A percentile compares a stretch with the other conserved stretches of the same genome.
Evolutionary conservation across 2,329 filamentous ascomycete species (phyloP).

Genomic region (Paraphaeosphaeria minitans): DNA sequence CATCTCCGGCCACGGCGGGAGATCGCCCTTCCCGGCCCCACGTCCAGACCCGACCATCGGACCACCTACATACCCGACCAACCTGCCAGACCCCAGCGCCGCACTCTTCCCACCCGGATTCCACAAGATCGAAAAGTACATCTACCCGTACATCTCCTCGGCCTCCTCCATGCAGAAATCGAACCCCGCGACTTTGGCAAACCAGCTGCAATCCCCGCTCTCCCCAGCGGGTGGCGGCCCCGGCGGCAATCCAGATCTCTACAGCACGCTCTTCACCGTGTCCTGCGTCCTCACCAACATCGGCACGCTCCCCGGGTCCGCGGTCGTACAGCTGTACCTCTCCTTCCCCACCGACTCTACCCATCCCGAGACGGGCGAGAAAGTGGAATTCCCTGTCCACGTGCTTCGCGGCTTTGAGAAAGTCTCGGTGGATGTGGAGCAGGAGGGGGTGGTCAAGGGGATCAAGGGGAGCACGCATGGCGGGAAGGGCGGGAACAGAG

Average conservation of each 20-base stretch:
- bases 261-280: constrained; percentile 59
- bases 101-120: constrained; percentile 67
- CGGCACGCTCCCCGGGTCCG: constrained; percentile 59
- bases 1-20: constrained; percentile 50
- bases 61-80: constrained; percentile 56
- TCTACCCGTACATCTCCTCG: constrained; percentile 71
- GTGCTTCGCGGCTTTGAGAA: constrained; percentile 54
- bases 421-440: constrained; percentile 37
- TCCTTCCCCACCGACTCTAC: constrained; percentile 52
- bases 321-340: constrained; percentile 64
- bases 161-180: constrained; percentile 52
- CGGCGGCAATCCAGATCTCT: constrained; percentile 71
- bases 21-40: constrained; percentile 44
- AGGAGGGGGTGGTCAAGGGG: constrained; percentile 15
- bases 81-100: constrained; percentile 60
- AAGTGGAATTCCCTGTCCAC: constrained; percentile 62
- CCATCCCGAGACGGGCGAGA: constrained; percentile 50
- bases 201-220: constrained; percentile 57
- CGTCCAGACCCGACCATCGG: constrained; percentile 40
- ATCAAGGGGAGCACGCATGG: constrained; percentile 26
- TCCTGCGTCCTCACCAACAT: constrained; percentile 65
- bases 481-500: constrained; percentile 21
- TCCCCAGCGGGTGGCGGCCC: constrained; percentile 73
- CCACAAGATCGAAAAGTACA: constrained; percentile 68
- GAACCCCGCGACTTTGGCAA: constrained; percentile 55